Evolutionary conservation across 2,329 filamentous ascomycete genomes (phyloP), one percentile per base, ranked within the genome.

Genomic region (Fusarium nygamai): DNA sequence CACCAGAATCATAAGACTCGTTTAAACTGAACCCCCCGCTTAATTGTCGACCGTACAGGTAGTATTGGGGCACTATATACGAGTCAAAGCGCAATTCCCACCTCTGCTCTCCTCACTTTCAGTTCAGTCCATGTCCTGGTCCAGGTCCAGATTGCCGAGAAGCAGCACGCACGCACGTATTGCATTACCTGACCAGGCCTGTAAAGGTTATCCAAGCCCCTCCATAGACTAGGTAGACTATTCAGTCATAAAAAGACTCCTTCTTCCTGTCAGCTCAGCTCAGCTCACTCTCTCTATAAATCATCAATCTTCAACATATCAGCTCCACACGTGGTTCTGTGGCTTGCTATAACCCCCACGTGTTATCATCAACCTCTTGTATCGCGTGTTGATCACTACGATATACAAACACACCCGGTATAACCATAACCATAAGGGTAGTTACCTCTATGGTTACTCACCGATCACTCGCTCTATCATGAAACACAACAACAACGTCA

Each of bases 401-500:
- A 27, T 53, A 34, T 56, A 43, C 29, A 48, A 12, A 36, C 27
- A 53, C n/a, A 36, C n/a, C 31, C 9, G 17, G 17, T 36, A 53
- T 36, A 58, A 13, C 56, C 56, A 48, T 33, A 59, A 47, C 31
- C 56, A 36, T 27, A 59, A 34, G 39, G n/a, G n/a, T 6, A 6
- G 11, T 50, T 20, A 34, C 34, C 34, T 50, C 36, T 11, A 29
- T 50, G n/a, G n/a, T 53, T 50, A 47, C 27, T 33, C 31, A 24
- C n/a, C 38, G 13, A 17, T 48, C 50, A 22, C n/a, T 48, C 50
- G 12, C 29, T 17, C 13, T 27, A 36, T 36, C 47, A 74, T 74
- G 71, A 60, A 74, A 50, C 54, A 63, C 50, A 76, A 76, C 64
- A 61, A 65, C 54, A 76, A 80, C 59, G 75, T 79, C 51, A 67